These are phyloP conservation scores for Rutstroemia sp. DNA, from an alignment of 2,329 filamentous ascomycete genomes.

Conservation along the genomic window DNA sequence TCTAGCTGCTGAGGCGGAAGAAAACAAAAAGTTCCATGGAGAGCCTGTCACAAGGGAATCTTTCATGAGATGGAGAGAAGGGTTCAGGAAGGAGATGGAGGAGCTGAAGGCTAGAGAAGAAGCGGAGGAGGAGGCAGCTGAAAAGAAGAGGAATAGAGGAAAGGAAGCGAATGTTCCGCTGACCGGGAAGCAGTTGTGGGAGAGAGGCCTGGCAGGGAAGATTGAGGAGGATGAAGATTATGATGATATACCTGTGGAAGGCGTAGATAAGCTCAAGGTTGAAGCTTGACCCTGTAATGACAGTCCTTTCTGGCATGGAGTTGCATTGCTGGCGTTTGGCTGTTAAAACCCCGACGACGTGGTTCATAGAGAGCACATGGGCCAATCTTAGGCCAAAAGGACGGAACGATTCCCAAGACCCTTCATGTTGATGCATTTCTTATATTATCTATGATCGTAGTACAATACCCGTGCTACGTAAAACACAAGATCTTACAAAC, in stretches of 20 bases:
- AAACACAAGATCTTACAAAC: not conserved
- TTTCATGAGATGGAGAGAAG: constrained; percentile 75
- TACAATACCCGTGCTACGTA: not conserved
- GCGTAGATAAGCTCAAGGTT: constrained; percentile 66
- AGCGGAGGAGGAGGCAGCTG: constrained; percentile 70
- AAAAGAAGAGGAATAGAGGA: constrained; percentile 69
- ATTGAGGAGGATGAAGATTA: constrained; percentile 60
- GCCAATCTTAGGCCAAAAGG: not conserved
- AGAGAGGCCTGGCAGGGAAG: constrained; percentile 63
- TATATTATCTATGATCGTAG: constrained; percentile 4
- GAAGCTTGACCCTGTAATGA: constrained; percentile 33
- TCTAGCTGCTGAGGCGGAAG: constrained; percentile 68
- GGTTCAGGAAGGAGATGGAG: constrained; percentile 73
- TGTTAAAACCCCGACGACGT: not conserved
- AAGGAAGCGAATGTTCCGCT: constrained; percentile 67
- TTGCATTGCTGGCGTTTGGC: constrained; percentile 26
- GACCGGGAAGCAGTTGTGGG: constrained; percentile 72
- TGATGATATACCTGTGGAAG: constrained; percentile 47
- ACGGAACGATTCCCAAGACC: not conserved
- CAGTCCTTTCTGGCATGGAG: constrained; percentile 16
- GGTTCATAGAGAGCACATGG: not conserved
- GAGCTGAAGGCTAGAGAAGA: constrained; percentile 60
- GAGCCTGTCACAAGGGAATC: constrained; percentile 80
- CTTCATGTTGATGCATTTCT: not conserved
- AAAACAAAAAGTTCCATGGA: constrained; percentile 95